Evolutionary conservation across 2,329 filamentous ascomycete genomes (phyloP).

Genomic region (Ascochyta pisi): DNA sequence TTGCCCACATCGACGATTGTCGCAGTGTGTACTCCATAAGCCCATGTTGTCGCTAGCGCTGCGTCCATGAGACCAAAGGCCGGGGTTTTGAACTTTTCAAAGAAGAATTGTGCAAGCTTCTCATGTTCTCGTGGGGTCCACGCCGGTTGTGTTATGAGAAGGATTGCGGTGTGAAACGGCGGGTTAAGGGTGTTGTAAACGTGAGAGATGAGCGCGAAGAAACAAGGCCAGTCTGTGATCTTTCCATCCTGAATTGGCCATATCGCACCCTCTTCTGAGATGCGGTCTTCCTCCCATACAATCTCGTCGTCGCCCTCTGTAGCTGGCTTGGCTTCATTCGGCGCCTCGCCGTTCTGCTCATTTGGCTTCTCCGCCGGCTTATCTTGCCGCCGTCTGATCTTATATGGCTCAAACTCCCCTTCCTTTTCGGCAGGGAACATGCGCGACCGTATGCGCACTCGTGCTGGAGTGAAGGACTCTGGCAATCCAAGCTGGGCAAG

Average conservation of each 20-base stretch:
- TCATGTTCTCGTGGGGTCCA: constrained; percentile 92
- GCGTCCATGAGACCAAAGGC: constrained; percentile 90
- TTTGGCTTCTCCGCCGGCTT: constrained; percentile 37
- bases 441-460: constrained; percentile 84
- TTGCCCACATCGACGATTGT: constrained; percentile 91
- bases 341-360: constrained; percentile 30
- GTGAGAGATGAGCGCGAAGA: constrained; percentile 91
- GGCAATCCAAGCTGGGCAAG: constrained; percentile 89
- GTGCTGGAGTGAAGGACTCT: constrained; percentile 90
- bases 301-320: constrained; percentile 62
- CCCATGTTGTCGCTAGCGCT: constrained; percentile 78
- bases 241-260: constrained; percentile 83
- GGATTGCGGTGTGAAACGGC: constrained; percentile 91
- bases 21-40: constrained; percentile 82
- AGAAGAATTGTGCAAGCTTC: constrained; percentile 88
- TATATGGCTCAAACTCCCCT: constrained; percentile 81
- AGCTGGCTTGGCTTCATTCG: constrained; percentile 33
- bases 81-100: constrained; percentile 95
- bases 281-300: constrained; percentile 86
- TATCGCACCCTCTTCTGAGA: constrained; percentile 86
- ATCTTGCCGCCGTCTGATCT: constrained; percentile 66
- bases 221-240: constrained; percentile 89
- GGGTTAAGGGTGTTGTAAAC: constrained; percentile 89
- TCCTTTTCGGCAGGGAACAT: constrained; percentile 85
- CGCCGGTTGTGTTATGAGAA: constrained; percentile 86